These are phyloP conservation scores for Rubia balearica DNA, from an alignment of 305 asterid genomes.

Conservation along the genomic window DNA sequence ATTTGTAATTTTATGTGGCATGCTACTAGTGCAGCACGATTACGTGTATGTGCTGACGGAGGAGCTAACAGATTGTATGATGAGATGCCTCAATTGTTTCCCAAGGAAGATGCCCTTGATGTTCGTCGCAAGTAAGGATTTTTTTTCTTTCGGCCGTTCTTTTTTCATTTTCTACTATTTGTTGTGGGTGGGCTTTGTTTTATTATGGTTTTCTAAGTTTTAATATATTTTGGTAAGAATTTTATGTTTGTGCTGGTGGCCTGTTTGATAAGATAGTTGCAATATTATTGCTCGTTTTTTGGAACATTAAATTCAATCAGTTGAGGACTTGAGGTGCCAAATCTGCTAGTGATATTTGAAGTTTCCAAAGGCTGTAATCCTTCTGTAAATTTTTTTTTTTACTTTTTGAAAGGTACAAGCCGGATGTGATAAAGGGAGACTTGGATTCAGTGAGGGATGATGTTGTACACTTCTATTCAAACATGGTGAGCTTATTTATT, in stretches of 20 bases:
- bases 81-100: constrained; percentile 67
- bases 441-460: constrained; percentile 85
- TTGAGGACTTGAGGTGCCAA: too few species aligned
- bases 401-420: constrained; percentile 58
- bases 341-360: not conserved
- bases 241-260: not conserved
- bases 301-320: not conserved
- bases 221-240: not conserved
- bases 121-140: constrained; percentile 55
- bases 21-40: constrained; percentile 40
- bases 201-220: not conserved
- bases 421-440: constrained; percentile 78
- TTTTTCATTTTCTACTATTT: not conserved
- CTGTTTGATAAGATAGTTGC: not conserved
- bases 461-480: constrained; percentile 55
- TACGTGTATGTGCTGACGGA: constrained; percentile 87
- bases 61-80: constrained; percentile 86
- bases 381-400: not conserved
- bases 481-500: constrained; percentile 35
- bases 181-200: not conserved
- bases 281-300: not conserved
- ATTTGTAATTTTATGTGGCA: not conserved
- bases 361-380: not conserved
- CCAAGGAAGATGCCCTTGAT: constrained; percentile 41
- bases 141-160: not conserved